These are phyloP conservation scores for Neotropicomus parvogracilis DNA, from an alignment of 1,284 basidiomycete genomes.

Conservation along the genomic window DNA sequence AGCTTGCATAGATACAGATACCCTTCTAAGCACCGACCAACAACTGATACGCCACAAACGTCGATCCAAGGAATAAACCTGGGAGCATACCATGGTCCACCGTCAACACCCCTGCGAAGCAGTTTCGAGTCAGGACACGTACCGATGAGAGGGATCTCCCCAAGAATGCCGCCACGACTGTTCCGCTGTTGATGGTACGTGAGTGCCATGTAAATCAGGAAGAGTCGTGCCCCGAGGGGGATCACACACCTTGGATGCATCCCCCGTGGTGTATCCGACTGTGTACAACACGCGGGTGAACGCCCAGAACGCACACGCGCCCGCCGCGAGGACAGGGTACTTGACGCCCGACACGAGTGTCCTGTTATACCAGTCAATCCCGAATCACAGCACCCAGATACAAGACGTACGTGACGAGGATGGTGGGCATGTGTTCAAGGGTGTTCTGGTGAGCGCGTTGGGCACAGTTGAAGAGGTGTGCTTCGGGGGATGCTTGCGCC, in stretches of 20 bases:
- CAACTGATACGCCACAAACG: conserved; percentile 6
- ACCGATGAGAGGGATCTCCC: conserved; percentile 15
- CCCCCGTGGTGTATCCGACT: conserved; percentile 28
- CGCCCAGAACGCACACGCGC: conserved; percentile 31
- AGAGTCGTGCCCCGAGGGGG: background rate
- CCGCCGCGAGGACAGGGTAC: conserved; percentile 32
- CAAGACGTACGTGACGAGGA: conserved; percentile 13
- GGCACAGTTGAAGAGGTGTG: conserved; percentile 36
- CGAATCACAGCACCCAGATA: no score
- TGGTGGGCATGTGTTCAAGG: conserved; percentile 34
- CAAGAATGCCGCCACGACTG: conserved; percentile 17
- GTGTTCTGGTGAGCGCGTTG: conserved; percentile 44
- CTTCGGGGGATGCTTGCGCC: conserved; percentile 28
- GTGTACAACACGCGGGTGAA: conserved; percentile 37
- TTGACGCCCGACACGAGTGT: conserved; percentile 34
- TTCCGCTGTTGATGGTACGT: conserved; percentile 14
- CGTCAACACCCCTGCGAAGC: background rate
- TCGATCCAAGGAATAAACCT: conserved; percentile 11
- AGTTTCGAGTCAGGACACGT: conserved; percentile 1
- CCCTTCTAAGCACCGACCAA: conserved; percentile 1
- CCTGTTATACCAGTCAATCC: conserved; percentile 8
- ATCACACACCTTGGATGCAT: conserved; percentile 29
- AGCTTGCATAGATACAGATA: no score
- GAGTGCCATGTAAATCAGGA: background rate
- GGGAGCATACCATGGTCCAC: background rate